A percentile compares a stretch with the other conserved stretches of the same genome.
Conservation (phyloP, 2,329 filamentous ascomycete genomes). For the Exophiala oligosperma region DNA sequence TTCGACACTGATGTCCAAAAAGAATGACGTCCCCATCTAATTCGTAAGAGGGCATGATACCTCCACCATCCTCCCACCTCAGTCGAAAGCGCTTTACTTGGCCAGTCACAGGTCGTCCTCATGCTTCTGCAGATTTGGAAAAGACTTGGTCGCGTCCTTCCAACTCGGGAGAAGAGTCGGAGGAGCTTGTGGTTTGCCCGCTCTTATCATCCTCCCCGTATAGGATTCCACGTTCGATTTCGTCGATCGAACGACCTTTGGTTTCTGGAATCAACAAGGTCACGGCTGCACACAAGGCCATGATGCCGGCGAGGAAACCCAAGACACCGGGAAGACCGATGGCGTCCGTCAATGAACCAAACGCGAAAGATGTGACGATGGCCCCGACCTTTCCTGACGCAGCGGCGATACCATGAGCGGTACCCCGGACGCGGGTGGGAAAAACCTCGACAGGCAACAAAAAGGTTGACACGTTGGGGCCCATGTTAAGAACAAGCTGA, state of each 20-base stretch:
- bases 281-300: slow-evolving; percentile 27
- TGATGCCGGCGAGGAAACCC: slow-evolving; percentile 30
- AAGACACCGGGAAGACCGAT: slow-evolving; percentile 28
- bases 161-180: slow-evolving; percentile 1
- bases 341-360: slow-evolving; percentile 29
- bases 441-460: slow-evolving; percentile 66
- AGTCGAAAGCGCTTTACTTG: not conserved
- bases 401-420: slow-evolving; percentile 63
- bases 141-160: not conserved
- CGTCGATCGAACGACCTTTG: slow-evolving; percentile 32
- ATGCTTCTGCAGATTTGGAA: not conserved
- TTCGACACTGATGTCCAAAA: no score
- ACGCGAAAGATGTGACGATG: slow-evolving; percentile 37
- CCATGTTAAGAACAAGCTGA: slow-evolving; percentile 36
- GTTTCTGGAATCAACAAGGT: slow-evolving; percentile 33
- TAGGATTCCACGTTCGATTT: slow-evolving; percentile 23
- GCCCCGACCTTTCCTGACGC: slow-evolving; percentile 61
- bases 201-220: slow-evolving; percentile 5
- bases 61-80: not conserved
- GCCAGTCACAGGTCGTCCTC: not conserved
- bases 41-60: no score
- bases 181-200: not conserved
- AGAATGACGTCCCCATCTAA: no score
- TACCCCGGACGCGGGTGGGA: slow-evolving; percentile 62
- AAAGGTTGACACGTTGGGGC: slow-evolving; percentile 64